A percentile compares a stretch with the other conserved stretches of the same genome.
Evolutionary conservation across 805 yeast genomes (phyloP).

Genomic region (Candida railenensis): DNA sequence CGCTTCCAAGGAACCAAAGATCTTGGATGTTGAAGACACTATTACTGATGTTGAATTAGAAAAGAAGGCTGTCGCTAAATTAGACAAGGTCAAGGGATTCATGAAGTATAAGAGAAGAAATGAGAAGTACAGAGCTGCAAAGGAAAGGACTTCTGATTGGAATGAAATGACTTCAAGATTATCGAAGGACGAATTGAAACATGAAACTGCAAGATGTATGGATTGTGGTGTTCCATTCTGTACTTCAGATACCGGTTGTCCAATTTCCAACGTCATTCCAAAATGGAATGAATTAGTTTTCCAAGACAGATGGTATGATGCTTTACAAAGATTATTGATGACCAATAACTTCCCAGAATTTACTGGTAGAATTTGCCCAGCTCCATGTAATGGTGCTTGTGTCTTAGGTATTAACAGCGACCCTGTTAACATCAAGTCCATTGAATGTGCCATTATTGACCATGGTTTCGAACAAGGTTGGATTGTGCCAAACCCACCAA

Average conservation of each 20-base stretch:
- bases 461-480: conserved; percentile 96
- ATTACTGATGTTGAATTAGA: conserved; percentile 67
- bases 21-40: conserved; percentile 87
- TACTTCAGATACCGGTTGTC: conserved; percentile 97
- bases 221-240: conserved; percentile 99
- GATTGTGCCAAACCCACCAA: conserved; percentile 84
- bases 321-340: conserved; percentile 86
- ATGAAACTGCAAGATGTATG: conserved; percentile 98
- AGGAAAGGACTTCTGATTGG: conserved; percentile 85
- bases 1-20: conserved; percentile 66
- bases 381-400: conserved; percentile 97
- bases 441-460: conserved; percentile 95
- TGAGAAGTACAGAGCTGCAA: conserved; percentile 80
- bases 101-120: conserved; percentile 89
- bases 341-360: conserved; percentile 99
- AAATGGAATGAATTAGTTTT: conserved; percentile 97
- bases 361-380: conserved; percentile 97
- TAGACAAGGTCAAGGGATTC: conserved; percentile 87
- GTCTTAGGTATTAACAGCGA: conserved; percentile 90
- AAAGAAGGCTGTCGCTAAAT: conserved; percentile 56
- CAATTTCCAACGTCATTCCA: conserved; percentile 94
- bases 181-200: conserved; percentile 79
- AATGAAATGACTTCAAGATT: conserved; percentile 80
- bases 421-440: conserved; percentile 94
- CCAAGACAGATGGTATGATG: conserved; percentile 92